Conservation (phyloP, 1,284 basidiomycete genomes). For the Spongispora temasekensis region DNA sequence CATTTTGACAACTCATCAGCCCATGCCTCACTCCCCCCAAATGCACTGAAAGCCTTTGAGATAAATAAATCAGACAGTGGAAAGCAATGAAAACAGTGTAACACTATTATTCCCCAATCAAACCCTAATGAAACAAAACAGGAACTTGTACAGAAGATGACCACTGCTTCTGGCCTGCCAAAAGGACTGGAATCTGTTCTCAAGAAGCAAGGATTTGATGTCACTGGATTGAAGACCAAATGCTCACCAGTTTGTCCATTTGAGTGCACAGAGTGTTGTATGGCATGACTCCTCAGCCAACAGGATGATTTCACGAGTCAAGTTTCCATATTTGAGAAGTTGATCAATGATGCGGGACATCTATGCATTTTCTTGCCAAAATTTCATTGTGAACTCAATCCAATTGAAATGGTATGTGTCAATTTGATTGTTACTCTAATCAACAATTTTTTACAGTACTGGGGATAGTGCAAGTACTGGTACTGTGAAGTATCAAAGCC, state of each 20-base stretch:
- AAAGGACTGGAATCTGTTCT: neutral
- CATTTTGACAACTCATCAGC: too few relatives aligned
- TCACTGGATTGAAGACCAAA: neutral
- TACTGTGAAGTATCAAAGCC: neutral
- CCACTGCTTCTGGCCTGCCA: neutral
- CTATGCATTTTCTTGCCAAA: too few relatives aligned
- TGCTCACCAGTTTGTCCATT: neutral
- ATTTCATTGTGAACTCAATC: too few relatives aligned
- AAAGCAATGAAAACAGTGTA: too few relatives aligned
- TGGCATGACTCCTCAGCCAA: slow-evolving; percentile 8
- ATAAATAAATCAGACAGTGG: too few relatives aligned
- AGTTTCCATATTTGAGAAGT: neutral
- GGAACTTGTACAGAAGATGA: too few relatives aligned
- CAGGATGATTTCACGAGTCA: neutral
- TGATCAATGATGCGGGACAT: slow-evolving; percentile 21
- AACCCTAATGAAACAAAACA: slow-evolving; percentile 5
- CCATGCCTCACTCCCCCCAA: too few relatives aligned
- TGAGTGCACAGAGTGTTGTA: slow-evolving; percentile 18
- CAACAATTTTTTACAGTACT: neutral
- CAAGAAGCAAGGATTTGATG: neutral
- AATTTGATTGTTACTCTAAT: neutral
- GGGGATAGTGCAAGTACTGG: neutral
- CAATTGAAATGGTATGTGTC: neutral
- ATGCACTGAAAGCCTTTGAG: too few relatives aligned
- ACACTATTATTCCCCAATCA: slow-evolving; percentile 4